Evolutionary conservation across 352 stramenopile genomes (phyloP), one percentile per base, ranked within the genome.

Genomic region (Phytophthora rubi): DNA sequence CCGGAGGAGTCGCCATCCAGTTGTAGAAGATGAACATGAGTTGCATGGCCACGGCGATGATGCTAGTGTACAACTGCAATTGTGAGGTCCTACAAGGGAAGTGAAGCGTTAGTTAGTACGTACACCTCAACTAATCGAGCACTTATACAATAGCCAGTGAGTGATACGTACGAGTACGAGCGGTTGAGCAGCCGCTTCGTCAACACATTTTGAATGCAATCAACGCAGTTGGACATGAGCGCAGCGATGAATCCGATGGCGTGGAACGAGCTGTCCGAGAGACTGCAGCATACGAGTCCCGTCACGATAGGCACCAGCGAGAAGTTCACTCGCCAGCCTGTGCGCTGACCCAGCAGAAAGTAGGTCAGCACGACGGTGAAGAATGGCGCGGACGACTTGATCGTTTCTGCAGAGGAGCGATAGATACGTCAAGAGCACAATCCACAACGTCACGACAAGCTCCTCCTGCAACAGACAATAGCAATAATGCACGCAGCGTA

Each of bases 201-300:
- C 64, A 98, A 77, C 8, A 98, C 92, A 67, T 98, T 98, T 68
- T 98, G 92, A 39, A 97, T 88, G 76, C 92, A 98, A 66, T 98
- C 92, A 39, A 95, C 85, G 71, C 89, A 97, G 72, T 98, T 98
- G 39, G 91, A 95, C 56, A 88, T 82, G 42, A 98, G 78, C 21
- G 92, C 91, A 15, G 92, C 91, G 23, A 91, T 64, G 58, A 98
- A 97, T n/a, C 92, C 92, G 55, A 97, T 86, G 49, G 82, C 53
- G 69, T 97, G 86, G 76, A 97, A 97, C 28, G 85, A 91, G 45
- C 81, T 90, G 75, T 97, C 89, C 15, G 86, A 94, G 4, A 95
- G 52, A 57, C 86, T 96, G 78, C 92, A 98, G 49, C 95, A 87
- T 33, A 97, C 79, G 18, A 98, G 68, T 0, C 92, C 92, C 16